Base-by-base conservation (phyloP, 306 rosid species). In the Cicer pinnatifidum region DNA sequence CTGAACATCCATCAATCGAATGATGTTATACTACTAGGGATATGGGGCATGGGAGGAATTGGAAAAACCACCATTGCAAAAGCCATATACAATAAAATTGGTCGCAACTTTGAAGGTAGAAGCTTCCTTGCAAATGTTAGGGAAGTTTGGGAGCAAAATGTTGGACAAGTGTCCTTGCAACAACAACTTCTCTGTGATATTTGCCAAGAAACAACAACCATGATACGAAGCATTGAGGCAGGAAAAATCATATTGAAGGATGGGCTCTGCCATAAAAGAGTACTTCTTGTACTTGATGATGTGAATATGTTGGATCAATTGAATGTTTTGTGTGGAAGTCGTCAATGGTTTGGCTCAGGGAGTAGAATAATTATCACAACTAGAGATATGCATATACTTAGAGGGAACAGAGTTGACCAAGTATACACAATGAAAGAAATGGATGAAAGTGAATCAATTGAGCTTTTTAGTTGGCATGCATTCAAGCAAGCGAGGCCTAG, bases 11-110 rank as follows among this genome's bases (percentile, higher is more conserved):
- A n/a, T n/a, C 50, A 63, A 40, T 63, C 33, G 20, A 1, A 60
- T 0, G 19, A n/a, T 39, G 71, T 61, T 51, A 5, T n/a, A 1
- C 0, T 79, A 5, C 6, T 66, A 0, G 79, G 79, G 44, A 10
- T 75, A 6, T 48, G 62, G 64, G 79, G 79, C 0, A 75, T 75
- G 79, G 64, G 53, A 13, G 80, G 80, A 0, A 1, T 57, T 57
- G 69, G 69, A 0, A 63, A 63, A 63, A 63, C 69, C 16, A 63
- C 69, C 8, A 40, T 63, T 63, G 50, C 50, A 0, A 63, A 63
- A 63, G 69, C 50, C 0, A 40, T 40, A 16, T 63, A 63, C 35
- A 63, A 63, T 16, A 9, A 63, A 39, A 63, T 63, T 40, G 69
- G 69, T 1, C 8, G 33, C 50, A 40, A 63, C 0, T 47, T 58